Base-by-base conservation (phyloP, 768 basidiomycete genomes). In the Tylopilus subfusipes region DNA sequence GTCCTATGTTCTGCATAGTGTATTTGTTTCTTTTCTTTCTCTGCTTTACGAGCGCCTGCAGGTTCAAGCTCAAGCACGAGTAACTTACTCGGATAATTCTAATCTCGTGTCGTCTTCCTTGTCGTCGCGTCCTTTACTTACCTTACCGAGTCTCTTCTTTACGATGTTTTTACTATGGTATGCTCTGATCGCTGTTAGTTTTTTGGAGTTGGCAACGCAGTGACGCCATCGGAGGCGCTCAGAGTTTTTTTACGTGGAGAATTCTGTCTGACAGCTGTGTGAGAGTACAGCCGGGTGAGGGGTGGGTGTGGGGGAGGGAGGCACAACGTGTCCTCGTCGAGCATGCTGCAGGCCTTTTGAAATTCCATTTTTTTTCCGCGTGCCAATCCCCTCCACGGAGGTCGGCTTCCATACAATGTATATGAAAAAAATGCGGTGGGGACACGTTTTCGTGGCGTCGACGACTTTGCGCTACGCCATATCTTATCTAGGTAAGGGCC, bases 21-120 rank as follows among this genome's bases (percentile, higher is more conserved):
- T 69, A 59, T 68, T 56, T 50, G 8, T n/a, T 40, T n/a, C n/a
- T 22, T 33, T 24, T 11, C 16, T 34, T 22, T 14, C 31, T 39
- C 48, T 54, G 2, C 45, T 58, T 58, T 45, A 49, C 39, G 54
- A 63, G 12, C 55, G 57, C 54, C 52, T 67, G 65, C 66, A 49
- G 66, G 61, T 68, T 46, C 63, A 67, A 34, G 57, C 43, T 46
- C 63, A 67, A 34, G 57, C 43, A 63, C 66, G 64, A 66, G 66
- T 68, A 67, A 61, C 64, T 68, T 67, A 67, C 63, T 66, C 59
- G 65, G 57, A 63, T 68, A 68, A 63, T 68, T 57, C 61, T 67
- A 67, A 67, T 67, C 55, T 55, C 56, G 61, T 46, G 30, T 58
- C 49, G 48, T 31, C 44, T 40, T 52, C 54, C 40, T 67, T 53